Base-by-base conservation (phyloP, 1,139 yeast genomes). In the Blastobotrys ciferrii region DNA sequence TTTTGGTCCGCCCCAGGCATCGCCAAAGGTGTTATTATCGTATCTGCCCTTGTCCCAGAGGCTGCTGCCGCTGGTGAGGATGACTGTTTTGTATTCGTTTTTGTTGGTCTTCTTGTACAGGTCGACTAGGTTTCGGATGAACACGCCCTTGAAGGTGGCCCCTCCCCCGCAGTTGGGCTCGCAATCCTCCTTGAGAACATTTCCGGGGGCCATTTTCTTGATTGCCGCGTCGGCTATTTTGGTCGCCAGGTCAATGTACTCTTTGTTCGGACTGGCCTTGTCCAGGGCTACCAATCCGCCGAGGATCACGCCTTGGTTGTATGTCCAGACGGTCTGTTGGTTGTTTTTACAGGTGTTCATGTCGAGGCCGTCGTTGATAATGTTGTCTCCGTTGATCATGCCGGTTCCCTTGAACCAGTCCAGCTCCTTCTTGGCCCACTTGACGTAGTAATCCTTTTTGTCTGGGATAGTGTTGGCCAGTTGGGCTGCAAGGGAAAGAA, bases 301-400 rank as follows among this genome's bases (percentile, higher is more conserved):
- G 3, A 55, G 48, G 13, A 55, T 46, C 4, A 55, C 56, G 1
- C 58, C 58, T 28, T 53, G 57, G 39, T 55, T 55, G 36, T 55
- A 55, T 9, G 53, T 38, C 52, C 53, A 55, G 14, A 40, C 42
- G 11, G 40, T 40, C 13, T 47, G 47, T 13, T 41, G 44, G 39
- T 50, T 48, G 38, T 47, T 49, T 23, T 40, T 25, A 42, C 58
- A 54, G 9, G 13, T 31, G n/a, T 31, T 6, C 25, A 23, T 19
- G 25, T 32, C 20, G 15, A 52, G 42, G 12, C 55, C 55, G 35
- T 52, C 55, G 28, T 51, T 52, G 43, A 50, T 44, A 25, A 45
- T 31, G n/a, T 40, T 32, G 11, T 42, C 38, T 5, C 15, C 33
- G 17, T 52, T 52, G 35, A 43, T 39, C 50, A 52, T 43, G 9